phyloP scores from a whole-genome alignment of 371 early-diverging fungal species.

The Choanephora cucurbitarum region DNA sequence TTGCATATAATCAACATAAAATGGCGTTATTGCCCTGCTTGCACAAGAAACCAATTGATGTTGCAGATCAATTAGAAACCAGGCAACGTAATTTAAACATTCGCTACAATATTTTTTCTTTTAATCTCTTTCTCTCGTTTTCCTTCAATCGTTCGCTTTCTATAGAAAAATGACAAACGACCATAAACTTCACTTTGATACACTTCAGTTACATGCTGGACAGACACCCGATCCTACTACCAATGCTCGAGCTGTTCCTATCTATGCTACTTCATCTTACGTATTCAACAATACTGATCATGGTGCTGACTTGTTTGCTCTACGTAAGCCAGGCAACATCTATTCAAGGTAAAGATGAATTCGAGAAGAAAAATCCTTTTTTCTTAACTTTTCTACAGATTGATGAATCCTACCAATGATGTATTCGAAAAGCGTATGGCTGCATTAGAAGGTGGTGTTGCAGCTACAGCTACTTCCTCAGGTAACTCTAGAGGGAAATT shows the following conservation, averaged over 20 bases:
- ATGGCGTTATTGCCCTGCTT: no score
- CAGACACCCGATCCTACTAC: slow-evolving; percentile 67
- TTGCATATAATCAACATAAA: no score
- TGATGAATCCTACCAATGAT: slow-evolving; percentile 79
- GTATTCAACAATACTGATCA: slow-evolving; percentile 77
- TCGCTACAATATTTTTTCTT: no score
- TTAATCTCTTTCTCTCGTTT: not conserved
- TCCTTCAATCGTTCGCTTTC: not conserved
- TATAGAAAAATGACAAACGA: slow-evolving; percentile 9
- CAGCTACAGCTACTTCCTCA: slow-evolving; percentile 54
- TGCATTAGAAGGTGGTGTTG: slow-evolving; percentile 83
- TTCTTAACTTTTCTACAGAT: not conserved
- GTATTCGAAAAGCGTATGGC: slow-evolving; percentile 90
- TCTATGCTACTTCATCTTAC: slow-evolving; percentile 84
- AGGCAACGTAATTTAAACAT: no score
- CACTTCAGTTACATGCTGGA: slow-evolving; percentile 92
- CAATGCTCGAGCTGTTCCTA: slow-evolving; percentile 86
- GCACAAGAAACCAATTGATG: no score
- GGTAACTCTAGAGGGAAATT: slow-evolving; percentile 18
- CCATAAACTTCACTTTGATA: slow-evolving; percentile 70
- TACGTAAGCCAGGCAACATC: slow-evolving; percentile 70
- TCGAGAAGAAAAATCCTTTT: not conserved
- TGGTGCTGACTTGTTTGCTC: slow-evolving; percentile 77
- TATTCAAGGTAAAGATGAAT: slow-evolving; percentile 63
- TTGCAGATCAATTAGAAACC: no score